These are phyloP conservation scores for Musa troglodytarum DNA, from an alignment of 176 grass and related monocot species.

Conservation along the genomic window DNA sequence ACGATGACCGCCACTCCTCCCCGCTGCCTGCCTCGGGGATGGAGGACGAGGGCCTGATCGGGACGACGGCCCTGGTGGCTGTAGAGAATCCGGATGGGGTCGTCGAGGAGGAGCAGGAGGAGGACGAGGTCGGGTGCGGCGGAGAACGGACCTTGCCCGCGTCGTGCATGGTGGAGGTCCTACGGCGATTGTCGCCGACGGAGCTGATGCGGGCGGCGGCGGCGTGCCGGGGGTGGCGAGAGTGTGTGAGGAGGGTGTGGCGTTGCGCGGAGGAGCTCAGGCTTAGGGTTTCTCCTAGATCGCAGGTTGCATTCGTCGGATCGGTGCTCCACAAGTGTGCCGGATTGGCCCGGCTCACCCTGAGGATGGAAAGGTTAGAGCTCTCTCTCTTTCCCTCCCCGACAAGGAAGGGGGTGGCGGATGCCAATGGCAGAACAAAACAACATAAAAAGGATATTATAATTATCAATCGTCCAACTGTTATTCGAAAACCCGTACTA, in stretches of 20 bases:
- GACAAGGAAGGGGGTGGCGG: too few relatives aligned
- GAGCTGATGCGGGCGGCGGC: constrained; percentile 39
- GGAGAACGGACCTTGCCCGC: constrained; percentile 23
- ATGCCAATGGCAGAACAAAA: background rate
- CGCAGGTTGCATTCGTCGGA: constrained; percentile 35
- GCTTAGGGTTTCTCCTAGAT: constrained; percentile 27
- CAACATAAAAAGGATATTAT: background rate
- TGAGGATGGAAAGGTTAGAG: constrained; percentile 72
- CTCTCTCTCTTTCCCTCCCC: background rate
- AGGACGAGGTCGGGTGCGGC: constrained; percentile 22
- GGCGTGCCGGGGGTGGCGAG: constrained; percentile 56
- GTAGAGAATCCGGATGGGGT: constrained; percentile 14
- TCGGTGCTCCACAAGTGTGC: constrained; percentile 55
- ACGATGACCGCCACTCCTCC: constrained; percentile 23
- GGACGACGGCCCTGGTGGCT: background rate
- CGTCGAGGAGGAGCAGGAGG: constrained; percentile 19
- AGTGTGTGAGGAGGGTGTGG: constrained; percentile 54
- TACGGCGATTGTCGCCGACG: constrained; percentile 39
- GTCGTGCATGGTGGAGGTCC: constrained; percentile 39
- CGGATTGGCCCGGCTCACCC: constrained; percentile 36
- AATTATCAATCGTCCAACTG: background rate
- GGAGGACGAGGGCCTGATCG: constrained; percentile 1
- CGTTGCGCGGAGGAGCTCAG: constrained; percentile 48
- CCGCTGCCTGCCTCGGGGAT: constrained; percentile 7
- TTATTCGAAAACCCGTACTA: background rate